These are phyloP conservation scores for Sporothrix mexicana DNA, from an alignment of 2,329 filamentous ascomycete species.

Conservation along the genomic window DNA sequence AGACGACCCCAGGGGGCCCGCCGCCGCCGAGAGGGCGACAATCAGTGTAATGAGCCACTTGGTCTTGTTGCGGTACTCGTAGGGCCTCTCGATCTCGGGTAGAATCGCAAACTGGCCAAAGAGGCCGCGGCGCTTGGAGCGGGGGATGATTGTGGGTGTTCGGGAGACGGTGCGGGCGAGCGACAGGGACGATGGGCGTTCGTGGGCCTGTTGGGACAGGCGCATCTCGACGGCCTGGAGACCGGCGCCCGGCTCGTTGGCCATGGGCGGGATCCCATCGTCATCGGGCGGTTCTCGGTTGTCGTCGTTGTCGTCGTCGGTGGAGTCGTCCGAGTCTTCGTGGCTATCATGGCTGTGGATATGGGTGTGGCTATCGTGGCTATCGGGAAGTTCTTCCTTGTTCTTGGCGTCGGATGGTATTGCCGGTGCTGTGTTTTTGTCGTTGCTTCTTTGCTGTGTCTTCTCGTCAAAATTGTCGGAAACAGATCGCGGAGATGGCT, in stretches of 20 bases:
- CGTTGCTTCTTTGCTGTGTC: background rate
- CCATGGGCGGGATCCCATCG: conserved; percentile 33
- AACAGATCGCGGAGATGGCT: background rate
- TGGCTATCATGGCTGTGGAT: background rate
- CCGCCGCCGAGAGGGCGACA: conserved; percentile 76
- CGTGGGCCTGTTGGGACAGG: conserved; percentile 19
- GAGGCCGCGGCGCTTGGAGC: conserved; percentile 68
- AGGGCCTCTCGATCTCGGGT: conserved; percentile 78
- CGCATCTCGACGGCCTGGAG: conserved; percentile 36
- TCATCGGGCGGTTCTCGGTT: conserved; percentile 28
- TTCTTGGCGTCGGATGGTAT: background rate
- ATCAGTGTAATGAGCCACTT: conserved; percentile 88
- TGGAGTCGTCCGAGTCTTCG: background rate
- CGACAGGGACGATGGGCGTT: conserved; percentile 38
- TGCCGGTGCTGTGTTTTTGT: background rate
- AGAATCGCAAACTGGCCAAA: conserved; percentile 69
- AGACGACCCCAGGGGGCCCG: conserved; percentile 80
- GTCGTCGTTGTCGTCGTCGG: conserved; percentile 6
- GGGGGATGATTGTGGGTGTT: conserved; percentile 51
- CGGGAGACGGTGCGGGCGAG: conserved; percentile 42
- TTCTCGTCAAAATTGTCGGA: conserved; percentile 9
- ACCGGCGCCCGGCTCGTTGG: conserved; percentile 37
- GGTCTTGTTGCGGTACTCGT: conserved; percentile 71
- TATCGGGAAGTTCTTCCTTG: background rate
- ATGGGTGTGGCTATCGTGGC: background rate